Conservation (phyloP, 2,329 filamentous ascomycete species). For the Aspergillus puulaauensis region DNA sequence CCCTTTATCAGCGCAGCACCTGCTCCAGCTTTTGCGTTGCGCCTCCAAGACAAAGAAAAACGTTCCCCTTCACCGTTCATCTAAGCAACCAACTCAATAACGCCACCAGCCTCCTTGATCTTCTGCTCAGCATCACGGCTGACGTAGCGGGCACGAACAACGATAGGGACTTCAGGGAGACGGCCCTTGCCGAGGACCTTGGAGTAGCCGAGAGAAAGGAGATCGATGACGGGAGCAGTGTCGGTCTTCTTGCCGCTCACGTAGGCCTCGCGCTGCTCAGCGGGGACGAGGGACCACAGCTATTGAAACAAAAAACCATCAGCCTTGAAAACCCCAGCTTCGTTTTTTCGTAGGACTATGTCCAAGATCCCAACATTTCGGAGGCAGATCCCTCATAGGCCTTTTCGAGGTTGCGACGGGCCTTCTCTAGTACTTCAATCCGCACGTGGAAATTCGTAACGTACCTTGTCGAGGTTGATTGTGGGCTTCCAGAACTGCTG, state of each 20-base stretch:
- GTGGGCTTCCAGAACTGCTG: conserved; percentile 98
- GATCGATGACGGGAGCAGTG: conserved; percentile 95
- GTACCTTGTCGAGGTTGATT: conserved; percentile 98
- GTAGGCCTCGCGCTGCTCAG: conserved; percentile 92
- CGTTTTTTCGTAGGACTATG: neutral
- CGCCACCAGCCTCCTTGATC: conserved; percentile 96
- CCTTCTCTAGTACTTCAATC: neutral
- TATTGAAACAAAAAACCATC: conserved; percentile 38
- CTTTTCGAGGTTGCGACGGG: neutral
- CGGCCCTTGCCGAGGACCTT: conserved; percentile 99
- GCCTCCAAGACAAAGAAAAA: conserved; percentile 26
- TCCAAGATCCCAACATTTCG: neutral
- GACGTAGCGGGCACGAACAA: conserved; percentile 94
- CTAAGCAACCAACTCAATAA: conserved; percentile 93
- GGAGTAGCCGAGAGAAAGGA: conserved; percentile 94
- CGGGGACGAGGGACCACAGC: conserved; percentile 94
- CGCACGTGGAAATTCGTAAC: conserved; percentile 27
- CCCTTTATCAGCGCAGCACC: conserved; percentile 29
- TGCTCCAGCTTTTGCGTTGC: conserved; percentile 26
- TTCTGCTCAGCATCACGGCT: conserved; percentile 96
- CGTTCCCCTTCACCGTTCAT: conserved; percentile 28
- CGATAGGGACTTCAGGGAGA: conserved; percentile 86
- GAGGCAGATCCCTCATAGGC: neutral
- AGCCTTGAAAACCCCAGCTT: conserved; percentile 16
- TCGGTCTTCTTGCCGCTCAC: conserved; percentile 76